A percentile compares a stretch with the other conserved stretches of the same genome.
Evolutionary conservation across 139 green algal species (phyloP).

Genomic region (Haematococcus lacustris): DNA sequence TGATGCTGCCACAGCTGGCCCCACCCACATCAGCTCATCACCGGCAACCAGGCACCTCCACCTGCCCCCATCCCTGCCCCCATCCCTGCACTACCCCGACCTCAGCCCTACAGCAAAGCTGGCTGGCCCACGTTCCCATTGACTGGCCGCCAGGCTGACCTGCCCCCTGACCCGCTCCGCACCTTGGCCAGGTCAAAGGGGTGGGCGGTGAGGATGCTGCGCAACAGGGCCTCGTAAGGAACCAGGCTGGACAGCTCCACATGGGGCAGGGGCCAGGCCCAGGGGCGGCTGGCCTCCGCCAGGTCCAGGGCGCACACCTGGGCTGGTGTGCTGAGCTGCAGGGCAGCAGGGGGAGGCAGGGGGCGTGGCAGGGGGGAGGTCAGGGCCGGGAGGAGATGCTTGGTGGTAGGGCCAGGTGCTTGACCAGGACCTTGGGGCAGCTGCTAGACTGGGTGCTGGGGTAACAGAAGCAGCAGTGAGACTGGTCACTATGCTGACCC

Average conservation of each 20-base stretch:
- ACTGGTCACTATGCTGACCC: no score
- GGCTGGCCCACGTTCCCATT: neutral
- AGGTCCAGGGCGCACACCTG: neutral
- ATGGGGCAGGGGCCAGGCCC: conserved; percentile 35
- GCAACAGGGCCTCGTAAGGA: conserved; percentile 31
- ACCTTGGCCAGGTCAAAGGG: conserved; percentile 27
- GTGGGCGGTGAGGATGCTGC: conserved; percentile 24
- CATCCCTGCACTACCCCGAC: neutral
- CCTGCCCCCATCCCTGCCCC: neutral
- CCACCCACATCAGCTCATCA: neutral
- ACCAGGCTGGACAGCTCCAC: conserved; percentile 16
- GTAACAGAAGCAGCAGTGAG: no score
- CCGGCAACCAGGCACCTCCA: neutral
- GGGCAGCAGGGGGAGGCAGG: no score
- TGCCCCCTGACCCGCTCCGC: neutral
- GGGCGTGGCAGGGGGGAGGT: no score
- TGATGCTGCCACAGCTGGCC: neutral
- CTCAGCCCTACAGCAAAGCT: neutral
- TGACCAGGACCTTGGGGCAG: no score
- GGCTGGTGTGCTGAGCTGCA: neutral
- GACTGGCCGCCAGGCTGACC: neutral
- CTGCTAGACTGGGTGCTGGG: no score
- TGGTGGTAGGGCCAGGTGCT: no score
- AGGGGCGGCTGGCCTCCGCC: neutral
- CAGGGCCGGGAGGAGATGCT: no score